phyloP scores from a whole-genome alignment of 1,284 basidiomycete genomes.

The Ceraceosorus guamensis region DNA sequence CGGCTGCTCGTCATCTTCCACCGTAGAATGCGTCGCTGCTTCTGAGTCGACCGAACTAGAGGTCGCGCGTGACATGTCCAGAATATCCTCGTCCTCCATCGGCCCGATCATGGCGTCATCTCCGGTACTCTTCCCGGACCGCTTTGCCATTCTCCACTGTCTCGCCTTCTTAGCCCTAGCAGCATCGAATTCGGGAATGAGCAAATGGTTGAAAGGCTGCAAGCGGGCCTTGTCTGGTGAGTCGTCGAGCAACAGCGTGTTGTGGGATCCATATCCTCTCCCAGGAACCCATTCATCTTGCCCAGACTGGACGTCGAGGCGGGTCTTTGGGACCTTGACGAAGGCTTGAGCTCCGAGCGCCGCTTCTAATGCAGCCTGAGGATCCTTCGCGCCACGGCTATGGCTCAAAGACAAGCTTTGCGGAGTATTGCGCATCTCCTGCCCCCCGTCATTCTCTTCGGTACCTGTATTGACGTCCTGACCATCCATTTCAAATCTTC shows the following conservation, averaged over 20 bases:
- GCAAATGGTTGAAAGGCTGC: conserved; percentile 58
- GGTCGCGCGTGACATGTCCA: neutral
- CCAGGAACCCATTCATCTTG: conserved; percentile 1
- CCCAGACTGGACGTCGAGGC: neutral
- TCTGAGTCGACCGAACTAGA: too few species aligned
- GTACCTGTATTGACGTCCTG: conserved; percentile 4
- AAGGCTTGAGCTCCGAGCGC: neutral
- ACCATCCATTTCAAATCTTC: conserved; percentile 11
- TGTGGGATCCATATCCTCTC: conserved; percentile 56
- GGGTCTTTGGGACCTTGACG: neutral
- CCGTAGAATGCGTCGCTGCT: neutral
- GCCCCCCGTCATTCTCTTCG: neutral
- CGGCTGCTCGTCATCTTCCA: neutral
- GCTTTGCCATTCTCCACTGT: neutral
- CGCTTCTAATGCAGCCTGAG: neutral
- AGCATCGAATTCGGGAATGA: conserved; percentile 34
- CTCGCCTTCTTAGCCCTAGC: conserved; percentile 10
- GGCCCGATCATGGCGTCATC: conserved; percentile 1
- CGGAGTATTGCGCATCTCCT: neutral
- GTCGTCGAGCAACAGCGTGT: conserved; percentile 74
- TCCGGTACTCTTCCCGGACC: conserved; percentile 1
- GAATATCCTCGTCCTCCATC: neutral
- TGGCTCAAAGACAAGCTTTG: neutral
- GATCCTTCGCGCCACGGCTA: neutral
- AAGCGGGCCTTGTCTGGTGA: conserved; percentile 66